Percentiles rank a stretch among this genome's conserved stretches.
Conservation (phyloP, 495 filamentous ascomycete genomes). For the Penicillium silybi region DNA sequence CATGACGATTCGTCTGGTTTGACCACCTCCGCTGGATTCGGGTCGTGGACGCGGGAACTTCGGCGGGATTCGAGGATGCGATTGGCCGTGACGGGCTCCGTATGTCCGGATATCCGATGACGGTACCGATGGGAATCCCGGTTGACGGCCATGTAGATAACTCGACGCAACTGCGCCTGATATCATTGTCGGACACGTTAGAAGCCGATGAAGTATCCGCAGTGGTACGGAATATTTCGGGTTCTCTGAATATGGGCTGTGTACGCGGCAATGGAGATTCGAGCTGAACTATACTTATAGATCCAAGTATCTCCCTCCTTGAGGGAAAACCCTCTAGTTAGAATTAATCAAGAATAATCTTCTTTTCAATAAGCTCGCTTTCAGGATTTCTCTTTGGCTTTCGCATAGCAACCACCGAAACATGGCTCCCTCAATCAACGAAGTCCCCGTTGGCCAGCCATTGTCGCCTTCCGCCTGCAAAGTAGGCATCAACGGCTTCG, state of each 20-base stretch:
- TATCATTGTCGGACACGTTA: constrained; percentile 4
- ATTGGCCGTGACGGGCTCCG: constrained; percentile 12
- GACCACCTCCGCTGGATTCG: constrained; percentile 12
- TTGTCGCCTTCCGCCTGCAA: constrained; percentile 16
- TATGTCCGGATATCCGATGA: constrained; percentile 16
- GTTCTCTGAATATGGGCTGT: not conserved
- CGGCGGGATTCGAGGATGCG: constrained; percentile 10
- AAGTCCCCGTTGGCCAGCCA: constrained; percentile 11
- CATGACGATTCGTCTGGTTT: constrained; percentile 1
- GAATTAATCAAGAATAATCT: constrained; percentile 4
- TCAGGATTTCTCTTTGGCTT: not conserved
- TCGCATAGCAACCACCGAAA: not conserved
- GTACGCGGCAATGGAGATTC: not conserved
- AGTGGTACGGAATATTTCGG: constrained; percentile 14
- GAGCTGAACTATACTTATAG: constrained; percentile 17
- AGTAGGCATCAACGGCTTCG: constrained; percentile 35
- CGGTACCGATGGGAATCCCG: constrained; percentile 11
- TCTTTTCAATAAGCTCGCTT: not conserved
- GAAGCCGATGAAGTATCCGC: constrained; percentile 19
- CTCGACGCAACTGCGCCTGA: not conserved
- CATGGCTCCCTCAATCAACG: constrained; percentile 31
- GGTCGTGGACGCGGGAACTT: constrained; percentile 20
- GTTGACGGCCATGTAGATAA: not conserved
- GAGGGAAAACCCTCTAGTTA: not conserved
- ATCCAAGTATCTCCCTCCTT: not conserved